Base-by-base conservation (phyloP, 208 protist species). In the Acanthamoeba divionensis region DNA sequence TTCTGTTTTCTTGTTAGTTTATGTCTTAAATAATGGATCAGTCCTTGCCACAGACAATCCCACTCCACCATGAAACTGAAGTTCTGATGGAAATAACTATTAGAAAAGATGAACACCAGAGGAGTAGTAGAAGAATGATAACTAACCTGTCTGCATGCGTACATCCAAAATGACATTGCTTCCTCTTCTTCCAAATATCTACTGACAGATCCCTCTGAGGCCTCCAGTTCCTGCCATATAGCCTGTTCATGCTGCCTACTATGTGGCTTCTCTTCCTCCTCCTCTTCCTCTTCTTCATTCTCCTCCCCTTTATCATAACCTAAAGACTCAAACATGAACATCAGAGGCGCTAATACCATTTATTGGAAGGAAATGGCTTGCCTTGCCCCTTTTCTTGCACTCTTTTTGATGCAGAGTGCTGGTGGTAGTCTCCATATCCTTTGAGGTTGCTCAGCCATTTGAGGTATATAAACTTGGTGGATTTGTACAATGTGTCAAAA, bases 391-490 rank as follows among this genome's bases (percentile, higher is more conserved):
- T 36, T 9, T 65, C 75, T 15, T 66, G 60, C 33, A 47, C 31
- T 5, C 75, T 33, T 18, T 66, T 33, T 8, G 75, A 50, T 7
- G 52, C 0, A 24, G 36, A 41, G 36, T 65, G 75, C 29, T 85
- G 75, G 31, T 55, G 47, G 36, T 31, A 85, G 21, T 85, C 26
- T 24, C 41, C 21, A 38, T 85, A 85, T 2, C 75, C 75, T 15
- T 21, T 45, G 18, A 85, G 50, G n/a, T 85, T 55, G 50, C 75
- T 85, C 8, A 85, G 52, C 75, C 75, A 85, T 57, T 55, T 26
- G 10, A 85, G 36, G 52, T 85, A 85, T 10, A 85, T 0, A 41
- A 85, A 85, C 52, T 85, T 85, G 31, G 65, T 36, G 52, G 47
- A 66, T 3, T 55, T 31, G 48, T 85, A 85, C 10, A 85, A n/a